Evolutionary conservation across 2,329 filamentous ascomycete genomes (phyloP), one percentile per base, ranked within the genome.

Genomic region (Beauveria varroae): DNA sequence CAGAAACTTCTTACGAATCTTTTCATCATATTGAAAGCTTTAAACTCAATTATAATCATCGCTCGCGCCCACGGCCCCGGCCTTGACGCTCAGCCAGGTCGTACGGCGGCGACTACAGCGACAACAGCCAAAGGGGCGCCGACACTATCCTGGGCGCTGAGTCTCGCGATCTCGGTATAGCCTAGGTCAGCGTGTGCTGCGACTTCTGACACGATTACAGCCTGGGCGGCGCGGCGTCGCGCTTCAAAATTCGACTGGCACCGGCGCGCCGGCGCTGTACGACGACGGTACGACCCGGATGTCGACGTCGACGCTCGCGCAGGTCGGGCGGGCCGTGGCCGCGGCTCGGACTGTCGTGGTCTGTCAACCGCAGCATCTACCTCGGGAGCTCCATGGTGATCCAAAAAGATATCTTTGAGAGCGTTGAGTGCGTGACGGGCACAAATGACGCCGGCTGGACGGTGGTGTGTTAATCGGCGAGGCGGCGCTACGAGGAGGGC

Each of bases 371-470:
- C 57, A 62, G 65, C 3, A 65, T 86, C 6, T 82, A 78, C 64
- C 61, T 86, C n/a, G 74, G 73, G 41, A 84, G 81, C 55, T 89
- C 87, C 71, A 68, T 73, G 1, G 64, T 87, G 61, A 83, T 71
- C 63, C 87, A 90, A 68, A 76, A 76, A 26, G 86, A 89, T 7
- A 87, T 89, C 72, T 78, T 89, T 62, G 80, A 81, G 44, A 79
- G 78, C 28, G 73, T 86, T 16, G 78, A 85, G 65, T 81, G 83
- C 0, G 85, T 86, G 16, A 82, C 82, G 0, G 79, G 79, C 0
- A 83, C 81, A 0, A 79, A 73, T 1, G 80, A 85, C 44, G 71
- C 70, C 0, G 85, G 88, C 67, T 89, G 86, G 86, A 78, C 69
- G 6, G 76, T 89, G 57, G 75, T 66, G 0, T 71, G 78, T 10